These are phyloP conservation scores for Nicotiana attenuata DNA, from an alignment of 257 asterid genomes.

Conservation along the genomic window DNA sequence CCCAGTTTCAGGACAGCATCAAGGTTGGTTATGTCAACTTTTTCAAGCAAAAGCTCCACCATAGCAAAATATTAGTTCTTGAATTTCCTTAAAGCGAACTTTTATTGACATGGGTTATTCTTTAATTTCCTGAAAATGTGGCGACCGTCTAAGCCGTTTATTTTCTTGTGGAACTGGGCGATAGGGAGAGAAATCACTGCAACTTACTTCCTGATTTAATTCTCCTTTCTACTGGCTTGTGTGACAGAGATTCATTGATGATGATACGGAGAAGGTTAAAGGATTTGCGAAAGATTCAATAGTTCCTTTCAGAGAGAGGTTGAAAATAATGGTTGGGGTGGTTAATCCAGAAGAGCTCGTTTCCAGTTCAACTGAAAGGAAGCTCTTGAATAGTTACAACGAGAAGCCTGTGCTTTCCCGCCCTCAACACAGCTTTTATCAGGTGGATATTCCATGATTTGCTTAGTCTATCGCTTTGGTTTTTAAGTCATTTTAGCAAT, in stretches of 20 bases:
- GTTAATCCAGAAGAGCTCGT: conserved; percentile 76
- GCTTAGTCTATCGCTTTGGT: not conserved
- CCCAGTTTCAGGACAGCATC: conserved; percentile 70
- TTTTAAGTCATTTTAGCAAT: not conserved
- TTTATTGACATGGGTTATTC: too few relatives aligned
- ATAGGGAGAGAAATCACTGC: not conserved
- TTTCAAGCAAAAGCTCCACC: not conserved
- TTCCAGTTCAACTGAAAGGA: conserved; percentile 65
- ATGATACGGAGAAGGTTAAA: conserved; percentile 62
- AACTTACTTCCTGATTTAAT: not conserved
- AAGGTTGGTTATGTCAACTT: conserved; percentile 39
- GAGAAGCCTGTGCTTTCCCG: conserved; percentile 91
- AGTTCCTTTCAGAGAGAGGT: conserved; percentile 68
- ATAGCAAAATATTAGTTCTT: not conserved
- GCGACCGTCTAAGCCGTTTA: not conserved
- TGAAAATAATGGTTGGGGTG: conserved; percentile 79
- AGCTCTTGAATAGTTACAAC: conserved; percentile 70
- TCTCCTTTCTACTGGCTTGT: not conserved
- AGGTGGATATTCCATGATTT: conserved; percentile 29
- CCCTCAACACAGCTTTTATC: conserved; percentile 77
- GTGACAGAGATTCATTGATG: conserved; percentile 57
- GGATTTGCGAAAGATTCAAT: conserved; percentile 63
- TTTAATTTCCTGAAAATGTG: not conserved
- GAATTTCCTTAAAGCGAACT: not conserved
- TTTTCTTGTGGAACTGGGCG: not conserved